Evolutionary conservation across 345 rosid genomes (phyloP), one percentile per base, ranked within the genome.

Genomic region (Brassica juncea): DNA sequence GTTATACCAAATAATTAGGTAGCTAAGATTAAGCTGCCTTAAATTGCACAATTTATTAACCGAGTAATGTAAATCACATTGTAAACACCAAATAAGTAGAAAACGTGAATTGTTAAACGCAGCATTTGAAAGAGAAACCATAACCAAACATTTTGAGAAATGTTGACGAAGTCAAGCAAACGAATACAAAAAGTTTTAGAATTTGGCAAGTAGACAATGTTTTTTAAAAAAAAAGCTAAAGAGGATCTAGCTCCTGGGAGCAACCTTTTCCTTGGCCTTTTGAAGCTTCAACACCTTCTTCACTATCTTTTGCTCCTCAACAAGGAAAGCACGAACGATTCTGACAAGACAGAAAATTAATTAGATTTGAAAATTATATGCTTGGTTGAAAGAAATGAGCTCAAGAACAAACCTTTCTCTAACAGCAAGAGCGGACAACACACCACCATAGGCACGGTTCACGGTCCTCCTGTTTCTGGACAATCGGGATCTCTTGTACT

Each of bases 391-490:
- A 27, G 5, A 55, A 31, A 3, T 3, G 3, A 42, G 54, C 19
- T 32, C 25, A 57, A 62, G 16, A 32, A 73, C 85, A 30, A 75
- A 92, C 97, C 97, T 91, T 81, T 91, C 97, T 68, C 97, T 84
- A 34, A 91, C 96, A 83, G 97, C 97, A 82, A 86, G 77, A 70
- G 88, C 97, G 8, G 92, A 91, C 79, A 93, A 71, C 31, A 93
- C 97, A 4, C 98, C 98, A 54, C 98, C 97, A 25, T 93, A 93
- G 14, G 98, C 84, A 83, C 98, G 98, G 86, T 87, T 93, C 64
- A 93, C 98, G 1, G 97, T 89, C 68, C 97, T 87, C 2, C 92
- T 82, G 81, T 89, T 93, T 71, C 98, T 91, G 2, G 97, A 71
- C 64, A 91, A 83, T 59, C 97, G 81, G 30, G 97, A 89, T 77